Base-by-base conservation (phyloP, 139 green algal genomes). In the Chlorella sp. region DNA sequence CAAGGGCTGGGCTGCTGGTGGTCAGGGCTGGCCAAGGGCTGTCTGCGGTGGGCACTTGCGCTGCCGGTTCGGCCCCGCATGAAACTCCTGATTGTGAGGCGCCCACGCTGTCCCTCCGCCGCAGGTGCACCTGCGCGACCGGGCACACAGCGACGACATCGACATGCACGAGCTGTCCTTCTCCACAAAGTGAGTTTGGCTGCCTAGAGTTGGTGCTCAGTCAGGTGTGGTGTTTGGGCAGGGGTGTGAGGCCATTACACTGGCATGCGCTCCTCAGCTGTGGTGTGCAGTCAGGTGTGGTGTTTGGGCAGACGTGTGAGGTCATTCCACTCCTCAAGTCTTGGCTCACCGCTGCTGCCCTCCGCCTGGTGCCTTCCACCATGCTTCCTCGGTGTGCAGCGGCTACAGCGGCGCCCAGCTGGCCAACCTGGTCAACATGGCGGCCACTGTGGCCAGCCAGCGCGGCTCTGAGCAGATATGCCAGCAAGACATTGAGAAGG, bases 341-440 rank as follows among this genome's bases (percentile, higher is more conserved):
- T n/a, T n/a, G n/a, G n/a, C n/a, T n/a, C n/a, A n/a, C n/a, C n/a
- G n/a, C n/a, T n/a, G n/a, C n/a, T n/a, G n/a, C n/a, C n/a, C n/a
- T n/a, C n/a, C n/a, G n/a, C n/a, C n/a, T n/a, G n/a, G n/a, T n/a
- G n/a, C n/a, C n/a, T n/a, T n/a, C n/a, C n/a, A n/a, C n/a, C n/a
- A n/a, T n/a, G n/a, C n/a, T 65, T 65, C 56, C 56, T 20, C 36
- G 11, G 4, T 30, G 17, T 82, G 60, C 77, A 83, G 77, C 2
- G 36, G 82, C 3, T 93, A 89, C 86, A 92, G 78, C 36, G 93
- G 93, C 44, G 93, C 93, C 2, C 73, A 84, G 64, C 81, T 96
- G 54, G 92, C 92, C 67, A 94, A 94, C 84, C 90, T 98, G 56
- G 93, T 95, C 84, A 98, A 98, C 85, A 87, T 88, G 20, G 95